Evolutionary conservation across 805 yeast species (phyloP), one percentile per base, ranked within the genome.

Genomic region (Sugiyamaella floridensis): DNA sequence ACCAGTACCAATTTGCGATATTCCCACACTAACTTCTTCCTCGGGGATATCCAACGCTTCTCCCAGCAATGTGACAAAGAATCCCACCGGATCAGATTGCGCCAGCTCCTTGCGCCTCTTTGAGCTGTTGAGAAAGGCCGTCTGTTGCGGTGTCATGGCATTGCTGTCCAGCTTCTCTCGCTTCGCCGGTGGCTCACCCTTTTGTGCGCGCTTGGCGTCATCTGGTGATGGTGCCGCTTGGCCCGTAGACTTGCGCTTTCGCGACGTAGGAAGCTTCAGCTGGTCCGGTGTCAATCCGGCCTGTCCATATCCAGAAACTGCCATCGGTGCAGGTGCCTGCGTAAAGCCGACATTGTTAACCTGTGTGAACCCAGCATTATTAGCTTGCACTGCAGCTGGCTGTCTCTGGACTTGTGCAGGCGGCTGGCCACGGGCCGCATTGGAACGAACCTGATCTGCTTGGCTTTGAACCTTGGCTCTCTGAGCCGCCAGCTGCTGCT

Each of bases 31-130:
- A 26, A 66, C 57, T 40, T 66, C 71, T 19, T 64, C 67, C 10
- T 67, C 64, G 6, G 65, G 49, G 12, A 66, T 63, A 49, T 66
- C 68, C 47, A 69, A 57, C 9, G 65, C 66, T 15, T 69, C 66
- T 4, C 69, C 71, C 28, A 68, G 60, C 18, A 65, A 59, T 4
- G 70, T 56, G 34, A 67, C 49, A 49, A 67, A 63, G 54, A 60
- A 68, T 29, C 61, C 60, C 42, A 62, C 47, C 4, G 69, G 66
- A 42, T 67, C 65, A n/a, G 63, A 53, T 14, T 60, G 51, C 1
- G 70, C 59, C 40, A 67, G 54, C 53, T 60, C 65, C 47, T 59
- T 57, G 53, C 64, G 62, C 51, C 56, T 58, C 45, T 58, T 57
- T 40, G 55, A 26, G 26, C 32, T 46, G 32, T 55, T 54, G 14